A percentile compares a stretch with the other conserved stretches of the same genome.
Evolutionary conservation across 2,329 filamentous ascomycete species (phyloP).

Genomic region (Aspergillus calidoustus): DNA sequence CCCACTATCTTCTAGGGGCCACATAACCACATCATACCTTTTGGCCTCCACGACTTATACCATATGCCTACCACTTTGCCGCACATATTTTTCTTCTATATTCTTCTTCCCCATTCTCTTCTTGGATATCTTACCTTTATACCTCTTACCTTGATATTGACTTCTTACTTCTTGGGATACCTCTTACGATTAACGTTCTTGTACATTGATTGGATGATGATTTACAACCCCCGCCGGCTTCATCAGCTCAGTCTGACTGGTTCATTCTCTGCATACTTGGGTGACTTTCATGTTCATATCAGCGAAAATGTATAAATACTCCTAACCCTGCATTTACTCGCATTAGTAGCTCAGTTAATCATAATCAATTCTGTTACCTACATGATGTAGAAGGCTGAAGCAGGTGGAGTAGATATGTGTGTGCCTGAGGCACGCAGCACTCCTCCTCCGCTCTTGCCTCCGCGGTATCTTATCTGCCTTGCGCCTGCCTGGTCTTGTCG

Average conservation of each 20-base stretch:
- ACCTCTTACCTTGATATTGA: conserved; percentile 10
- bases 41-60: not conserved
- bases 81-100: conserved; percentile 1
- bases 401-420: not conserved
- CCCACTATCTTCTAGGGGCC: not conserved
- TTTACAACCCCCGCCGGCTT: conserved; percentile 11
- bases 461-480: conserved; percentile 10
- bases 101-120: not conserved
- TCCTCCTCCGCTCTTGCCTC: not conserved
- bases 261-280: conserved; percentile 9
- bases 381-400: not conserved
- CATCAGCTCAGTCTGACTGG: conserved; percentile 16
- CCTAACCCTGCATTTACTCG: not conserved
- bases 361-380: not conserved
- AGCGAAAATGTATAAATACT: conserved; percentile 8
- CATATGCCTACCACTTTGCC: not conserved
- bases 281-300: conserved; percentile 2
- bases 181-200: conserved; percentile 21
- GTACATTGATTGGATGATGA: conserved; percentile 23
- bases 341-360: not conserved
- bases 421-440: not conserved
- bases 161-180: conserved; percentile 16
- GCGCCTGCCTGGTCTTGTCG: not conserved
- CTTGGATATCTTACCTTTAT: conserved; percentile 8
- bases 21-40: not conserved